Evolutionary conservation across 495 filamentous ascomycete genomes (phyloP).

Genomic region (Aeminium ludgeri): DNA sequence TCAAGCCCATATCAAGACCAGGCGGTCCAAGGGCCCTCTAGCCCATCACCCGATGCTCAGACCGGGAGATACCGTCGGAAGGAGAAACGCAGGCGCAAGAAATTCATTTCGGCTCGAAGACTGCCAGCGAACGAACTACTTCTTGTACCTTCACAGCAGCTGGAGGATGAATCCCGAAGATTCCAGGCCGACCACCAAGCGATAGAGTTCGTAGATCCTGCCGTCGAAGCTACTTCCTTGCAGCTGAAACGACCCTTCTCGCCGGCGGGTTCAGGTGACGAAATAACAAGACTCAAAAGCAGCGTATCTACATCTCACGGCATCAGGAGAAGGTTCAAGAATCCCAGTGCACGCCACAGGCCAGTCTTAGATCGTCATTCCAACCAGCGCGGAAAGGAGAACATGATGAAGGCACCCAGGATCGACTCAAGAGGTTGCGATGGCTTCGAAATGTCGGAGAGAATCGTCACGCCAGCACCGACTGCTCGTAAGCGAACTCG

Average conservation of each 20-base stretch:
- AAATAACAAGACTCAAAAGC: no score
- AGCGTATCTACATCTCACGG: neutral
- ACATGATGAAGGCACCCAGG: neutral
- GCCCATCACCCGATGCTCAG: no score
- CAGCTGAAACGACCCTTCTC: neutral
- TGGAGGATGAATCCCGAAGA: neutral
- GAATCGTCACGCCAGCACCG: no score
- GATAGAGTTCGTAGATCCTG: slow-evolving; percentile 1
- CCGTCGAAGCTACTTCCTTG: neutral
- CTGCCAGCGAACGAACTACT: slow-evolving; percentile 8
- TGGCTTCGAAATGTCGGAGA: slow-evolving; percentile 13
- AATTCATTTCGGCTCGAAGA: neutral
- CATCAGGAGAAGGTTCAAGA: slow-evolving; percentile 1
- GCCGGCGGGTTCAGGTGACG: no score
- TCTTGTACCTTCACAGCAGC: neutral
- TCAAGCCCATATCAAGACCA: neutral
- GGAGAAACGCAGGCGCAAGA: neutral
- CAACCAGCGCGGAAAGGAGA: no score
- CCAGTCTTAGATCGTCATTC: no score
- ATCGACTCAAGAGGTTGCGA: neutral
- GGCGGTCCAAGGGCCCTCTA: no score
- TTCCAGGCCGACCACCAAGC: neutral
- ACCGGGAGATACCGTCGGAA: neutral
- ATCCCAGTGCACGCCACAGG: neutral
- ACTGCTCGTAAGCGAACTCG: no score